phyloP scores from a whole-genome alignment of 2,329 filamentous ascomycete genomes.

The Aspergillus melleus region DNA sequence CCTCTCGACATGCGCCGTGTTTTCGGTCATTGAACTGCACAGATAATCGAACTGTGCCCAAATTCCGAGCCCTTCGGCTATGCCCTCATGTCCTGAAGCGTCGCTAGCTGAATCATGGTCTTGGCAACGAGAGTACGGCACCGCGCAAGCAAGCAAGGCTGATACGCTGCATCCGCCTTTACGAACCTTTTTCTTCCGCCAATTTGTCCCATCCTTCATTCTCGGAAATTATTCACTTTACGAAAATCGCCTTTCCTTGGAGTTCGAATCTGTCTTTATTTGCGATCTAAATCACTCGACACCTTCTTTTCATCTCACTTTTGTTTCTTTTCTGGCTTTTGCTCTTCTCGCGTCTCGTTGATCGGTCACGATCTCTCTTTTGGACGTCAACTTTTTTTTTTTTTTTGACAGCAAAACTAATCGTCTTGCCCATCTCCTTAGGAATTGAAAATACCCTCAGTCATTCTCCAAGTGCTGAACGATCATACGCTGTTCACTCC shows the following conservation, averaged over 20 bases:
- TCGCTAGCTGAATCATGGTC: conserved; percentile 2
- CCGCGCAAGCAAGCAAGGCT: conserved; percentile 4
- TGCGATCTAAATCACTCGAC: not conserved
- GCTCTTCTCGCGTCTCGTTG: not conserved
- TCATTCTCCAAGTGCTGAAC: conserved; percentile 33
- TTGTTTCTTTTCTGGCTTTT: not conserved
- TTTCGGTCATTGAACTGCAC: not conserved
- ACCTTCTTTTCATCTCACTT: not conserved
- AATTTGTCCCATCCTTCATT: not conserved
- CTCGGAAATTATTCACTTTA: not conserved
- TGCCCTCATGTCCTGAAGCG: conserved; percentile 1
- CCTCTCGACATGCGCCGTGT: not conserved
- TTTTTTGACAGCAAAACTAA: conserved; percentile 13
- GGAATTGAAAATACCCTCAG: conserved; percentile 30
- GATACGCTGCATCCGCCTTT: conserved; percentile 4
- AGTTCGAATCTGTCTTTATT: not conserved
- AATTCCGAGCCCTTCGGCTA: not conserved
- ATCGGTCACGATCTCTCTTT: not conserved
- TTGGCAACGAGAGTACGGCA: conserved; percentile 9
- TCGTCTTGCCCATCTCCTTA: not conserved
- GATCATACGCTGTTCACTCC: conserved; percentile 38
- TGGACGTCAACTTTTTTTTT: not conserved
- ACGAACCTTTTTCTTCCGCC: not conserved
- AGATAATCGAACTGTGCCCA: not conserved
- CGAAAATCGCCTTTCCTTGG: not conserved